phyloP scores from a whole-genome alignment of 306 rosid species.

The Begonia masoniana region DNA sequence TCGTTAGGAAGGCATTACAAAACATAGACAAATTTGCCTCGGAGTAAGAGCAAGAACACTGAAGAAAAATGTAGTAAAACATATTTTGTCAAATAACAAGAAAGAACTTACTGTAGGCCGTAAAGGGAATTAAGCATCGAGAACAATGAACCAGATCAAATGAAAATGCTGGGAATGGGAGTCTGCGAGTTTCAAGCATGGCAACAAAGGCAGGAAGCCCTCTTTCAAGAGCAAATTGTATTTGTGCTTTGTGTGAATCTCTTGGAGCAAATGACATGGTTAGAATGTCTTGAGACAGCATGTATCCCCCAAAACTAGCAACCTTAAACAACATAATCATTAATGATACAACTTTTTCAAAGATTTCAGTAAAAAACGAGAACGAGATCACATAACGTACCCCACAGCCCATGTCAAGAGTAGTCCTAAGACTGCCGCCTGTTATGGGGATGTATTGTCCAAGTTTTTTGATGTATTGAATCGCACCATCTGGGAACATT shows the following conservation, averaged over 20 bases:
- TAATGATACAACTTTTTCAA: conserved; percentile 9
- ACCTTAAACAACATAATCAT: conserved; percentile 37
- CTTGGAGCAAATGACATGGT: conserved; percentile 96
- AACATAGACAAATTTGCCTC: too few relatives aligned
- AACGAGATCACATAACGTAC: conserved; percentile 25
- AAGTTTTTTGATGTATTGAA: conserved; percentile 79
- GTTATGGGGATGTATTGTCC: conserved; percentile 76
- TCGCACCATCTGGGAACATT: conserved; percentile 97
- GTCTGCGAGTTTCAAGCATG: conserved; percentile 96
- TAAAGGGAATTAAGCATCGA: conserved; percentile 87
- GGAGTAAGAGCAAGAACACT: conserved; percentile 12
- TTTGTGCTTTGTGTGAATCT: conserved; percentile 90
- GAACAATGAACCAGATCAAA: conserved; percentile 95
- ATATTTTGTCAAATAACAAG: neutral
- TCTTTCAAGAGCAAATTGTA: conserved; percentile 94
- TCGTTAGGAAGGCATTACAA: conserved; percentile 59
- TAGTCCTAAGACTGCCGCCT: conserved; percentile 63
- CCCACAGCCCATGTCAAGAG: conserved; percentile 99
- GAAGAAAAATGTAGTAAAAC: conserved; percentile 1
- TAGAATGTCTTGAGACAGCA: conserved; percentile 58
- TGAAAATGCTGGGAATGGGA: conserved; percentile 85
- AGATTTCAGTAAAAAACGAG: conserved; percentile 4
- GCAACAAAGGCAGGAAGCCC: conserved; percentile 97
- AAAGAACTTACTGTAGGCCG: conserved; percentile 76
- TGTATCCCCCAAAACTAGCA: conserved; percentile 93